A percentile compares a stretch with the other conserved stretches of the same genome.
Conservation (phyloP, 2,329 filamentous ascomycete species). For the Venturiaceae sp. region DNA sequence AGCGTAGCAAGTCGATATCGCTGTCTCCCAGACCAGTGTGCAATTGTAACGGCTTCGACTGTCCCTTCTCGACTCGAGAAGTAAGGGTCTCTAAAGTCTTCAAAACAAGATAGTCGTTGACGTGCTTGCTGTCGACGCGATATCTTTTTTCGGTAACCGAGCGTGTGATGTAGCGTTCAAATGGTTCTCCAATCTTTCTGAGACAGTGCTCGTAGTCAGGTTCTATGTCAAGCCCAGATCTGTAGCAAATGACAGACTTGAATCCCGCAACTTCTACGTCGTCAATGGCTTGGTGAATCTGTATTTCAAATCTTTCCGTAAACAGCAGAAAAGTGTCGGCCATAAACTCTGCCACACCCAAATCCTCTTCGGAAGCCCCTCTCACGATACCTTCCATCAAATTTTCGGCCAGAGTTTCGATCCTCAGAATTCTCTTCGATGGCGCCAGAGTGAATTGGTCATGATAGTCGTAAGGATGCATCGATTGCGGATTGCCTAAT, state of each 20-base stretch:
- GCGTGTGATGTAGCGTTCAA: constrained; percentile 30
- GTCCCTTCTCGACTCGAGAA: constrained; percentile 26
- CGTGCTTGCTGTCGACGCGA: constrained; percentile 49
- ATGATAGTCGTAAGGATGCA: constrained; percentile 54
- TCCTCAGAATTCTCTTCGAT: constrained; percentile 66
- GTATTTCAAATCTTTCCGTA: constrained; percentile 38
- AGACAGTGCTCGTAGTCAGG: constrained; percentile 30
- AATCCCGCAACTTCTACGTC: constrained; percentile 67
- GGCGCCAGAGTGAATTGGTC: constrained; percentile 52
- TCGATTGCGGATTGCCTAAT: constrained; percentile 43
- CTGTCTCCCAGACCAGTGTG: constrained; percentile 77
- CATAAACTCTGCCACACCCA: constrained; percentile 22
- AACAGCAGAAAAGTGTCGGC: constrained; percentile 33
- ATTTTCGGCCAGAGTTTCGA: constrained; percentile 61
- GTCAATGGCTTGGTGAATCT: constrained; percentile 47
- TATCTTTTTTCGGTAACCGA: constrained; percentile 30
- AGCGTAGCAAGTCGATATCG: constrained; percentile 58
- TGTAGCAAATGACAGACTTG: constrained; percentile 76
- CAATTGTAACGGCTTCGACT: constrained; percentile 68
- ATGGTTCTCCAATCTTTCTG: constrained; percentile 23
- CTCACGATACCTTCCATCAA: constrained; percentile 45
- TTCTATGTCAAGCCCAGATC: constrained; percentile 59
- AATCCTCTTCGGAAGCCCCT: constrained; percentile 23
- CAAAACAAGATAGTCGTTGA: constrained; percentile 64
- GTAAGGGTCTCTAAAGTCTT: constrained; percentile 50